phyloP scores from a whole-genome alignment of 495 filamentous ascomycete genomes.

The Aspergillus affinis region DNA sequence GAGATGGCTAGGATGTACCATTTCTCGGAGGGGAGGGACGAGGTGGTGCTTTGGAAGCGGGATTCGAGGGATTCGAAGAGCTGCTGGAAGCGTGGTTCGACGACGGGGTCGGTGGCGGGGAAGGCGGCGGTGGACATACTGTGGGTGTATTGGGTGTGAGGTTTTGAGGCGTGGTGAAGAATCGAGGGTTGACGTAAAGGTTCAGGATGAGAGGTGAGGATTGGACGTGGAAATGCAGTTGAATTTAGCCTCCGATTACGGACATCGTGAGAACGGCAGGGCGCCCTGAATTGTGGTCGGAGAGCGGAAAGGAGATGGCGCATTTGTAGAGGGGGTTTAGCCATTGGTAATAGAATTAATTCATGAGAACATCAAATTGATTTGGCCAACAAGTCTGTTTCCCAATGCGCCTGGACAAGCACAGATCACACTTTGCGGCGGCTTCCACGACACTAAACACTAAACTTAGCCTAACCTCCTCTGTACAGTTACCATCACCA shows the following conservation, averaged over 20 bases:
- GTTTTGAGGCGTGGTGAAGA: neutral
- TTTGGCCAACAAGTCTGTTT: neutral
- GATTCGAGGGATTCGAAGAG: constrained; percentile 54
- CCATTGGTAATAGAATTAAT: too few relatives aligned
- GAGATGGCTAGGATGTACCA: constrained; percentile 57
- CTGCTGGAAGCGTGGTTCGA: constrained; percentile 31
- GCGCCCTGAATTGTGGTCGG: neutral
- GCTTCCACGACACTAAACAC: too few relatives aligned
- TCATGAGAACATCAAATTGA: neutral
- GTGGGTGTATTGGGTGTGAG: constrained; percentile 7
- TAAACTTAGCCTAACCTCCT: too few relatives aligned
- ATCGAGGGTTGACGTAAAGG: neutral
- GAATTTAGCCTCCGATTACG: neutral
- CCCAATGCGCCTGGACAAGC: neutral
- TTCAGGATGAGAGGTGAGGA: neutral
- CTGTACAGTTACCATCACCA: too few relatives aligned
- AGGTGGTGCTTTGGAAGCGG: constrained; percentile 46
- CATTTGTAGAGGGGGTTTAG: neutral
- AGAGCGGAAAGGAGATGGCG: neutral
- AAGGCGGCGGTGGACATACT: constrained; percentile 19
- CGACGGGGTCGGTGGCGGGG: constrained; percentile 15
- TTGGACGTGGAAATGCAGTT: neutral
- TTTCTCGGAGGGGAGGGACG: constrained; percentile 46
- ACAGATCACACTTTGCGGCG: neutral
- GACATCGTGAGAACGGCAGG: neutral